Percentiles rank a stretch among this genome's conserved stretches.
phyloP scores from a whole-genome alignment of 164 flowering plant genomes.

The Sextonia rubra region DNA sequence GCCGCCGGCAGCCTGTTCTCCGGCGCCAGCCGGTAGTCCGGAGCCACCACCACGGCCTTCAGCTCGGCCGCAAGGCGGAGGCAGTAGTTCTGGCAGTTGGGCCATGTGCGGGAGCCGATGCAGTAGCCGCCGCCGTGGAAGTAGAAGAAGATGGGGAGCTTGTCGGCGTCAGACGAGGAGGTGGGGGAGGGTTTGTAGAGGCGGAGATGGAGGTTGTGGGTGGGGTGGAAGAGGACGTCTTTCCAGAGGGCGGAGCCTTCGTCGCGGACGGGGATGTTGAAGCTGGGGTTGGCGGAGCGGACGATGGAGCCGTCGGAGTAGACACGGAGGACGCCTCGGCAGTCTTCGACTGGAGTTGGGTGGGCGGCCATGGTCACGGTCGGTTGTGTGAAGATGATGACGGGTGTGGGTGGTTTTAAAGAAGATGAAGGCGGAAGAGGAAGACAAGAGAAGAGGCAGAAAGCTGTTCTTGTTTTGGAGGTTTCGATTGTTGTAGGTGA shows the following conservation, averaged over 20 bases:
- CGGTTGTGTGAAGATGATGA: not conserved
- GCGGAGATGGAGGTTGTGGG: conserved; percentile 45
- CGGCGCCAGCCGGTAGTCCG: conserved; percentile 75
- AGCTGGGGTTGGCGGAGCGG: conserved; percentile 54
- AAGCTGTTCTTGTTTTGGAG: not conserved
- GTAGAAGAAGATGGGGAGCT: conserved; percentile 60
- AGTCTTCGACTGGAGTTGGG: conserved; percentile 48
- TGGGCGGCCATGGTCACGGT: conserved; percentile 8
- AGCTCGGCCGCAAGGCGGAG: conserved; percentile 47
- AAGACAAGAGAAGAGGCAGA: not conserved
- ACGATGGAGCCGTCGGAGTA: conserved; percentile 66
- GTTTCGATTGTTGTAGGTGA: not conserved
- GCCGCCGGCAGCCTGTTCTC: conserved; percentile 79
- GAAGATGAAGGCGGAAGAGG: not conserved
- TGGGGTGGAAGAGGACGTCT: conserved; percentile 45
- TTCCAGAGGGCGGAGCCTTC: conserved; percentile 67
- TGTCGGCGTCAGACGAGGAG: conserved; percentile 21
- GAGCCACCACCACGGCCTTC: conserved; percentile 52
- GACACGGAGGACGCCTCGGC: conserved; percentile 58
- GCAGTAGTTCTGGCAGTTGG: conserved; percentile 67
- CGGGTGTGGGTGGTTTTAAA: not conserved
- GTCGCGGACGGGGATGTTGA: conserved; percentile 42
- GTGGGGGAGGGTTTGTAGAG: conserved; percentile 56
- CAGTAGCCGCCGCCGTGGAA: conserved; percentile 86
- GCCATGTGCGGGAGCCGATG: conserved; percentile 71